Evolutionary conservation across 2,329 filamentous ascomycete species (phyloP).

Genomic region (Rhinocladiella similis): DNA sequence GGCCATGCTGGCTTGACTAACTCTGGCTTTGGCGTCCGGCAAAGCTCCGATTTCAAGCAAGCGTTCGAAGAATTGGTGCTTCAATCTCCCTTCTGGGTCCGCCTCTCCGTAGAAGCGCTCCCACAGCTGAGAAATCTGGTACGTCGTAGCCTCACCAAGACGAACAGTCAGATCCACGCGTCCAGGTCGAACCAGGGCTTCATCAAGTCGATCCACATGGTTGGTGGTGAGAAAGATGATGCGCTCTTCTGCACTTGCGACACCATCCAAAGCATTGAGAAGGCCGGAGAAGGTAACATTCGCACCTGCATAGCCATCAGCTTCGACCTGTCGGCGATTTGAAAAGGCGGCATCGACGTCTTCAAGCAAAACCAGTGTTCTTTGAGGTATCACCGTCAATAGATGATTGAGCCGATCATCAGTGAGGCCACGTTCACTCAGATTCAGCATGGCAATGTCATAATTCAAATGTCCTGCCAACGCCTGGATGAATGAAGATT

Average conservation of each 20-base stretch:
- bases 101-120: constrained; percentile 89
- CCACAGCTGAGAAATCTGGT: constrained; percentile 87
- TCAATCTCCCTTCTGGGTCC: constrained; percentile 63
- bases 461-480: constrained; percentile 90
- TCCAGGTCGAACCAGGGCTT: constrained; percentile 85
- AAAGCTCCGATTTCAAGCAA: constrained; percentile 72
- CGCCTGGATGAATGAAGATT: constrained; percentile 95
- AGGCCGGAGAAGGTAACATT: constrained; percentile 94
- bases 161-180: constrained; percentile 91
- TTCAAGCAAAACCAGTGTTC: constrained; percentile 80
- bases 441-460: constrained; percentile 87
- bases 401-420: constrained; percentile 86
- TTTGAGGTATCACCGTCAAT: constrained; percentile 77
- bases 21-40: constrained; percentile 35
- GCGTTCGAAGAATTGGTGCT: constrained; percentile 68
- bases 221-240: constrained; percentile 95
- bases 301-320: constrained; percentile 81
- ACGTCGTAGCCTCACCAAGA: constrained; percentile 81
- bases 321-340: constrained; percentile 73
- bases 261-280: constrained; percentile 80
- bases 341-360: constrained; percentile 90
- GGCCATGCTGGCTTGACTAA: constrained; percentile 73
- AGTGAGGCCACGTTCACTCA: constrained; percentile 85
- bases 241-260: constrained; percentile 92
- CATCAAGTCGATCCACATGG: constrained; percentile 79